Base-by-base conservation (phyloP, 805 yeast genomes). In the Tetrapisispora namnaoensis region DNA sequence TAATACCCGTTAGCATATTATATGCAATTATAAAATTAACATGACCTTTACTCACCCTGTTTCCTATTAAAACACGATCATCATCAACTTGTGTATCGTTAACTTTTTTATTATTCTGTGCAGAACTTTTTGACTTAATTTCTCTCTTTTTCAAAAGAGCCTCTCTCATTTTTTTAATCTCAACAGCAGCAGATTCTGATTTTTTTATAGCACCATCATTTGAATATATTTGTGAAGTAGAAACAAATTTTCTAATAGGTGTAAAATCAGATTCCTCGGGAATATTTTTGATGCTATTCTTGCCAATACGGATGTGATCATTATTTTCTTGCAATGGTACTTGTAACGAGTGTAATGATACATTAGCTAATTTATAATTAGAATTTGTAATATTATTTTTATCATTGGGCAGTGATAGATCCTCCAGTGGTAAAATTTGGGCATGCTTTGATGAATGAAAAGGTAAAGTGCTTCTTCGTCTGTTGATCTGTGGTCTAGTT, bases 1-100 rank as follows among this genome's bases (percentile, higher is more conserved):
- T 76, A 43, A 93, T 93, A 2, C 99, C 99, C 0, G 98, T 90
- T 50, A 95, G 75, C 97, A 93, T 91, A 65, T 91, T 89, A 66
- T 93, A 95, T 1, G 97, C 99, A 73, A 91, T 81, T 27, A 89
- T 86, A 59, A 83, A 93, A 65, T 90, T 93, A 45, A 80, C 88
- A 62, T 93, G 98, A 40, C 96, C 97, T 66, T 93, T 98, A 53
- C 83, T 77, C 37, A 88, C 90, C 56, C 82, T 82, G 53, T 86
- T 84, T 3, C 95, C 95, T 13, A 86, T 82, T 41, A 82, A 65
- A 4, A 82, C 90, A 22, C 60, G 49, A 45, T 65, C 71, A 45
- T 77, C 82, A 53, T 78, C 84, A 45, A 76, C 78, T 21, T 66
- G 52, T 38, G 67, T 61, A 13, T 42, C 35, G 6, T 4, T 30